phyloP scores from a whole-genome alignment of 768 basidiomycete species.

The Lanmaoa pseudosensibilis region DNA sequence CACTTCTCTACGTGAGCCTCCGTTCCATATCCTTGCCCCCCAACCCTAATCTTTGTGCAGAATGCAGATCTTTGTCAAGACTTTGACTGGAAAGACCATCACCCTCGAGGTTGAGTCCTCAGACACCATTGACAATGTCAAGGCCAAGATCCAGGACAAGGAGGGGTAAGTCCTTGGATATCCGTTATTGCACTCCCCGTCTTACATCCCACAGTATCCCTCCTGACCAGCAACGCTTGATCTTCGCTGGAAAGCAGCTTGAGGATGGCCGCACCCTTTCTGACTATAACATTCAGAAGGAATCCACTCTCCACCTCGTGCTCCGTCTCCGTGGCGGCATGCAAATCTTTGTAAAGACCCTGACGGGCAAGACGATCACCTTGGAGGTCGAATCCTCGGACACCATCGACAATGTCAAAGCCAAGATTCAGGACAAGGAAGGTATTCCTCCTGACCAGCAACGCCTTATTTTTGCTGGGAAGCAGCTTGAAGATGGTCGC shows the following conservation, averaged over 20 bases:
- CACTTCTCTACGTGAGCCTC: constrained; percentile 2
- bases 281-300: constrained; percentile 94
- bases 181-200: neutral
- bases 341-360: constrained; percentile 81
- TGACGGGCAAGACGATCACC: constrained; percentile 92
- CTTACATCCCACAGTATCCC: constrained; percentile 49
- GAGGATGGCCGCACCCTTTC: constrained; percentile 91
- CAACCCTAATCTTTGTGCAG: neutral
- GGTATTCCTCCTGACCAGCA: constrained; percentile 88
- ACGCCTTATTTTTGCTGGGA: constrained; percentile 89
- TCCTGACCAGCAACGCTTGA: constrained; percentile 92
- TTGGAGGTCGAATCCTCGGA: constrained; percentile 85
- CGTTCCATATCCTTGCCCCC: neutral
- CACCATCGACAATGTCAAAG: constrained; percentile 85
- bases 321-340: constrained; percentile 91
- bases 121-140: constrained; percentile 29
- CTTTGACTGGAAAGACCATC: constrained; percentile 86
- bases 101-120: constrained; percentile 31
- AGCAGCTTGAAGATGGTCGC: constrained; percentile 89
- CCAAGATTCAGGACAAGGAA: constrained; percentile 94
- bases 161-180: constrained; percentile 41
- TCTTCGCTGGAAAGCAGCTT: constrained; percentile 94
- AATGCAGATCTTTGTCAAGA: constrained; percentile 80
- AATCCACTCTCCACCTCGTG: constrained; percentile 85
- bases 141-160: constrained; percentile 66